Evolutionary conservation across 768 basidiomycete species (phyloP).

Genomic region (Pisolithus tinctorius): DNA sequence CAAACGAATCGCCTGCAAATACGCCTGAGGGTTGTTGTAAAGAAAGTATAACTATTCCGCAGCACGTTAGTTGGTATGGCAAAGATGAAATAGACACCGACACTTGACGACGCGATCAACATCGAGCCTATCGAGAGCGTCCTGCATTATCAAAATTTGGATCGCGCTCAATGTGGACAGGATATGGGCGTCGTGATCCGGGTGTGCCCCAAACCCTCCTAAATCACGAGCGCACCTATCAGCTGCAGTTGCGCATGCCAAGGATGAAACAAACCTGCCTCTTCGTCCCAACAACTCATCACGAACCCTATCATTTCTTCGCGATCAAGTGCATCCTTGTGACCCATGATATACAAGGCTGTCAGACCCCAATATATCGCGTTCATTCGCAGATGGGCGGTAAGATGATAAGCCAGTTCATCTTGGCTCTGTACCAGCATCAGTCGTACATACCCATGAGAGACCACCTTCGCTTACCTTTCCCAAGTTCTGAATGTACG

Average conservation of each 20-base stretch:
- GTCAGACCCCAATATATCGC: constrained; percentile 96
- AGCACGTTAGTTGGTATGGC: background rate
- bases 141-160: constrained; percentile 84
- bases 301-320: constrained; percentile 87
- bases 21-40: constrained; percentile 83
- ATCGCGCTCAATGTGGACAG: constrained; percentile 85
- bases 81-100: constrained; percentile 28
- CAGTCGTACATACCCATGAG: background rate
- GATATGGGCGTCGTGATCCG: constrained; percentile 88
- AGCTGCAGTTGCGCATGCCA: background rate
- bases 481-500: constrained; percentile 71
- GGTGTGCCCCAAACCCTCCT: constrained; percentile 93
- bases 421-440: constrained; percentile 55
- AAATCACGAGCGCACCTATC: constrained; percentile 1
- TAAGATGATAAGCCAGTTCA: constrained; percentile 84
- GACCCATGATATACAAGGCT: constrained; percentile 76
- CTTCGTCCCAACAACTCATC: constrained; percentile 92
- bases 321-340: constrained; percentile 68
- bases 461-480: constrained; percentile 35
- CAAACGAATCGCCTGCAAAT: constrained; percentile 85
- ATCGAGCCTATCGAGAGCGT: constrained; percentile 70
- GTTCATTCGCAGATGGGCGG: constrained; percentile 90
- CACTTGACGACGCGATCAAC: constrained; percentile 67
- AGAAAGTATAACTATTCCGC: constrained; percentile 65
- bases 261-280: constrained; percentile 49